phyloP scores from a whole-genome alignment of 129 eudicot genomes.

The Mikania micrantha region DNA sequence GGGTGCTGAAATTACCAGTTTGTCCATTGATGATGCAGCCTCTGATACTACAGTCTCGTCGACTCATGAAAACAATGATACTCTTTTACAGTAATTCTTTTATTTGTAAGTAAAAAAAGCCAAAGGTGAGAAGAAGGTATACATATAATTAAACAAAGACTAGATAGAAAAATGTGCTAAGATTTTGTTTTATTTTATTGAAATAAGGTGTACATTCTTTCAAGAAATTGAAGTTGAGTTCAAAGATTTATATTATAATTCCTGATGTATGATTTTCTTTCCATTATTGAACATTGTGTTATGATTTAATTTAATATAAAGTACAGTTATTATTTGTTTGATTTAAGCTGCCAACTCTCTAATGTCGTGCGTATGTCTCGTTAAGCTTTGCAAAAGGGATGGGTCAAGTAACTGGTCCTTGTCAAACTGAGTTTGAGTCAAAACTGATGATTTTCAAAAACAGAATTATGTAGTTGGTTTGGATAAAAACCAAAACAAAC shows the following conservation, averaged over 20 bases:
- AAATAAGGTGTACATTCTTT: constrained; percentile 25
- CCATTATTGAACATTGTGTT: background rate
- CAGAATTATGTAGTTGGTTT: too few species aligned
- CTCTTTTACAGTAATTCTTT: constrained; percentile 8
- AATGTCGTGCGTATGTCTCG: too few species aligned
- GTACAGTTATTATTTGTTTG: too few species aligned
- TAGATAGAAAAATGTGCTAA: constrained; percentile 9
- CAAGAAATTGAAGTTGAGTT: background rate
- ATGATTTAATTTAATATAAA: background rate
- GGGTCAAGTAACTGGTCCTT: too few species aligned
- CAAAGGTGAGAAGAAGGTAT: constrained; percentile 16
- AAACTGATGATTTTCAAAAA: too few species aligned
- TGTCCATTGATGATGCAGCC: constrained; percentile 48
- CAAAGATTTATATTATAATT: constrained; percentile 1
- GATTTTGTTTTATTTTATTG: constrained; percentile 19
- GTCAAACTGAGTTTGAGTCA: too few species aligned
- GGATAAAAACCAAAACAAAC: too few species aligned
- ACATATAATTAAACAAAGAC: constrained; percentile 2
- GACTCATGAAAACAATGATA: constrained; percentile 33
- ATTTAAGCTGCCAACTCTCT: too few species aligned
- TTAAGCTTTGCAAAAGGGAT: too few species aligned
- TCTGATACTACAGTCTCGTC: constrained; percentile 49
- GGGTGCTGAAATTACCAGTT: constrained; percentile 11
- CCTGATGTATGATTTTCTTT: background rate
- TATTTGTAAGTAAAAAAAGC: constrained; percentile 24